Evolutionary conservation across 2,329 filamentous ascomycete genomes (phyloP).

Genomic region (Penicillium sp.): DNA sequence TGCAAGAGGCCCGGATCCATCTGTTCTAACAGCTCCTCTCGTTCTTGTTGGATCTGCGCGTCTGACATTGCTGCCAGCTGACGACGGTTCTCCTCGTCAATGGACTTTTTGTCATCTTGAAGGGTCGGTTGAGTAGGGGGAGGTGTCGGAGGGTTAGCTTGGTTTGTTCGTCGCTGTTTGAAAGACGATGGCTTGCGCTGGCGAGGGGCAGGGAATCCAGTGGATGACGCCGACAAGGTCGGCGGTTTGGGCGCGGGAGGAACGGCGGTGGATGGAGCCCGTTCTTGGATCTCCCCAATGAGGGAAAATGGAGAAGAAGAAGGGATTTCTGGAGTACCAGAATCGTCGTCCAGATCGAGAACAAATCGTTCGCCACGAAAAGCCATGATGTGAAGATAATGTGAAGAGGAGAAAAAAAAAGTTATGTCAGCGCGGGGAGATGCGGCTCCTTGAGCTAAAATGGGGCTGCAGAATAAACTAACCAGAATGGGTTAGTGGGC

Average conservation of each 20-base stretch:
- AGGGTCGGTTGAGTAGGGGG: conserved; percentile 7
- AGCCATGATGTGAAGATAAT: conserved; percentile 40
- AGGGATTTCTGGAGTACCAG: conserved; percentile 18
- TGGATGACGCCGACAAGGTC: conserved; percentile 46
- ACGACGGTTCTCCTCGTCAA: conserved; percentile 78
- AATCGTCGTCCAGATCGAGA: conserved; percentile 57
- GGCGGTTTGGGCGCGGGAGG: conserved; percentile 55
- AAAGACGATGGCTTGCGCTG: conserved; percentile 76
- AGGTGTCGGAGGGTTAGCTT: conserved; percentile 19
- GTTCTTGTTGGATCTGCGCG: conserved; percentile 76
- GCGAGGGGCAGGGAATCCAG: conserved; percentile 87
- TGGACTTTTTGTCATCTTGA: conserved; percentile 63
- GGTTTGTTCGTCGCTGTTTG: conserved; percentile 62
- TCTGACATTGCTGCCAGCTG: conserved; percentile 75
- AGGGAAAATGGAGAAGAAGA: conserved; percentile 40
- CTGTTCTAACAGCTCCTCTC: conserved; percentile 73
- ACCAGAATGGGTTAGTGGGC: conserved; percentile 22
- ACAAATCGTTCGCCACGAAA: conserved; percentile 61
- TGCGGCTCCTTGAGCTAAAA: conserved; percentile 44
- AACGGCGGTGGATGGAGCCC: conserved; percentile 52
- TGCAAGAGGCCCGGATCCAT: conserved; percentile 75
- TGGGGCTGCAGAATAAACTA: conserved; percentile 20
- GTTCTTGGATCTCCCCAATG: conserved; percentile 77
- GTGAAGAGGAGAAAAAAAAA: conserved; percentile 14
- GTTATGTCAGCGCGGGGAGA: conserved; percentile 30